Conservation (phyloP, 495 filamentous ascomycete genomes). For the Darksidea phi region DNA sequence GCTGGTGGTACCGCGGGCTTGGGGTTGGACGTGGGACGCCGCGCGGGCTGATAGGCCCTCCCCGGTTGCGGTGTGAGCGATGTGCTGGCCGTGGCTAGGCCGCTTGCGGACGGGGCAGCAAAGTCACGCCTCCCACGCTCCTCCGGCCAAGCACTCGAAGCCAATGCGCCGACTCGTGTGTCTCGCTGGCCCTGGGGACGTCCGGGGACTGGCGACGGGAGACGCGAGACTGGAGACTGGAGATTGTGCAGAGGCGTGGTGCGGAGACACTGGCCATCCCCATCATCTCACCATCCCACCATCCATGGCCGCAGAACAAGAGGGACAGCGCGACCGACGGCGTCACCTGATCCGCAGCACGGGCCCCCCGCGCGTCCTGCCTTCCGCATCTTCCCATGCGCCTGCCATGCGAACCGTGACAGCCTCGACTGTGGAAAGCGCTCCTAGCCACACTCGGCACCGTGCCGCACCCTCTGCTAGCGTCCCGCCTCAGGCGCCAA, state of each 20-base stretch:
- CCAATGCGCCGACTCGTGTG: constrained; percentile 18
- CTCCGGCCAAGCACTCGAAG: constrained; percentile 4
- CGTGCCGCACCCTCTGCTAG: constrained; percentile 3
- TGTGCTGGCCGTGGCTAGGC: constrained; percentile 33
- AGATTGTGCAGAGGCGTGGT: too few species aligned
- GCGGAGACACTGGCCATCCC: not conserved
- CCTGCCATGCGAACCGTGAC: constrained; percentile 28
- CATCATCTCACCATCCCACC: not conserved
- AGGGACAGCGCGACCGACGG: not conserved
- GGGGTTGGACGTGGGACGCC: constrained; percentile 28
- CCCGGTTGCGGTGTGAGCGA: constrained; percentile 32
- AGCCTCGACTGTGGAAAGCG: constrained; percentile 13
- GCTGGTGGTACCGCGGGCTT: constrained; percentile 33
- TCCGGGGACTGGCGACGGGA: too few species aligned
- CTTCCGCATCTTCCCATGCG: not conserved
- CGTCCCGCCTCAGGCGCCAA: constrained; percentile 33
- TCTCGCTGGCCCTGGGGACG: not conserved
- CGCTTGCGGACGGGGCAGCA: constrained; percentile 5
- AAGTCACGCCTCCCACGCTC: constrained; percentile 18
- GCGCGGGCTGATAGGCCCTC: constrained; percentile 21
- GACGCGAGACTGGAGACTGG: too few species aligned
- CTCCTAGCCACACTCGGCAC: constrained; percentile 14
- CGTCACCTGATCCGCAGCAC: constrained; percentile 20
- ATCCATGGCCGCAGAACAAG: too few species aligned
- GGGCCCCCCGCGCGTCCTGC: constrained; percentile 4